phyloP scores from a whole-genome alignment of 1,139 yeast genomes.

The Debaryomyces fabryi region DNA sequence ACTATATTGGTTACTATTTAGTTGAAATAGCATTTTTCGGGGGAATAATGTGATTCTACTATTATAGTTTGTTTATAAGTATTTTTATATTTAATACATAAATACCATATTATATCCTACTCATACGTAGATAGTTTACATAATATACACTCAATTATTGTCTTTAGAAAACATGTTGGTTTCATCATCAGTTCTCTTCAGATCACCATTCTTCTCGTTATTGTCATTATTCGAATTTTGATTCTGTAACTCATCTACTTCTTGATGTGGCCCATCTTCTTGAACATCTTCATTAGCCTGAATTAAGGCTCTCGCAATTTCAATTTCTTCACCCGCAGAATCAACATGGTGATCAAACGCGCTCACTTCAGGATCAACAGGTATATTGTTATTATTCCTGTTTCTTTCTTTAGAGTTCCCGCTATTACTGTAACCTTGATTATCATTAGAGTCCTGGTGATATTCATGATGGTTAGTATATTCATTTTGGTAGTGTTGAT shows the following conservation, averaged over 20 bases:
- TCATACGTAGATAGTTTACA: conserved; percentile 5
- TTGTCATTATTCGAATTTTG: conserved; percentile 6
- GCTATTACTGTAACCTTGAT: conserved; percentile 7
- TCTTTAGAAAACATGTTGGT: conserved; percentile 33
- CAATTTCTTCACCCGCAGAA: conserved; percentile 55
- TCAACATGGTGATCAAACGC: conserved; percentile 51
- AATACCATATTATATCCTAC: conserved; percentile 1
- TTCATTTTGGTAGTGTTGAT: conserved; percentile 18
- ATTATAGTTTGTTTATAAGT: conserved; percentile 1
- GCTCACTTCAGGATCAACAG: conserved; percentile 63
- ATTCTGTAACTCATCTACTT: conserved; percentile 2
- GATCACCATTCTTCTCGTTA: conserved; percentile 8
- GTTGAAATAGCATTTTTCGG: conserved; percentile 13
- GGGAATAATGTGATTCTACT: conserved; percentile 15
- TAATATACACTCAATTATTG: conserved; percentile 11
- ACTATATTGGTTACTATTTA: neutral
- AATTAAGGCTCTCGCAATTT: conserved; percentile 66
- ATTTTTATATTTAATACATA: neutral
- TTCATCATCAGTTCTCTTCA: conserved; percentile 21
- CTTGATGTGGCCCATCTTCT: conserved; percentile 15
- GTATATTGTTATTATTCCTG: conserved; percentile 29
- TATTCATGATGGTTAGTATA: conserved; percentile 28
- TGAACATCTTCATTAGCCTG: conserved; percentile 54
- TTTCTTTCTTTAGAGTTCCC: conserved; percentile 18
- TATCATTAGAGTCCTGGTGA: conserved; percentile 15